A percentile compares a stretch with the other conserved stretches of the same genome.
These are phyloP conservation scores for Leccinum ponderosum DNA, from an alignment of 1,284 basidiomycete genomes.

Conservation along the genomic window DNA sequence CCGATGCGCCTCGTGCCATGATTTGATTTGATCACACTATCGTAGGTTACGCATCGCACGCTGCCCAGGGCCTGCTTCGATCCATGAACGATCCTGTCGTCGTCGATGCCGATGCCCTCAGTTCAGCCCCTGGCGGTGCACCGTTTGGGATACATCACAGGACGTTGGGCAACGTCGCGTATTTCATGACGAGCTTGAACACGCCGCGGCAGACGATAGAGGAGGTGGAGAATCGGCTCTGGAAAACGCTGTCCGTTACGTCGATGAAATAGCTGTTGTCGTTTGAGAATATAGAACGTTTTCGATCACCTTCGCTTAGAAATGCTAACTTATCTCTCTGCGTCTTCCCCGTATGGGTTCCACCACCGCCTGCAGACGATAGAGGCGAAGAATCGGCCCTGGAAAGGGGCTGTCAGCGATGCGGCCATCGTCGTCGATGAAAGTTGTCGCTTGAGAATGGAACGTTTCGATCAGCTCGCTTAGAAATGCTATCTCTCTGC, in stretches of 20 bases:
- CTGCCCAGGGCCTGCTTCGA: slow-evolving; percentile 62
- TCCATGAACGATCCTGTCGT: slow-evolving; percentile 38
- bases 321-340: background rate
- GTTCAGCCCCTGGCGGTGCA: slow-evolving; percentile 52
- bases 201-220: slow-evolving; percentile 55
- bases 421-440: background rate
- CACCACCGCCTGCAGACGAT: background rate
- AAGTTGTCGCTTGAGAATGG: background rate
- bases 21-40: slow-evolving; percentile 3
- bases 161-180: slow-evolving; percentile 91
- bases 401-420: no score
- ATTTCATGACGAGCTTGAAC: slow-evolving; percentile 93
- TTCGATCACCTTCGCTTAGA: background rate
- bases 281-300: background rate
- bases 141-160: slow-evolving; percentile 83
- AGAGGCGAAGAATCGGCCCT: no score
- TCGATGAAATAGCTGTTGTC: background rate
- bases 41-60: slow-evolving; percentile 76
- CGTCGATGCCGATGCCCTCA: slow-evolving; percentile 30
- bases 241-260: background rate
- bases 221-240: slow-evolving; percentile 59
- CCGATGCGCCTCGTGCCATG: background rate
- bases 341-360: background rate
- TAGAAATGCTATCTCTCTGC: background rate
- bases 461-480: background rate